Conservation (phyloP, 305 asterid species). For the Plantago coronopus region DNA sequence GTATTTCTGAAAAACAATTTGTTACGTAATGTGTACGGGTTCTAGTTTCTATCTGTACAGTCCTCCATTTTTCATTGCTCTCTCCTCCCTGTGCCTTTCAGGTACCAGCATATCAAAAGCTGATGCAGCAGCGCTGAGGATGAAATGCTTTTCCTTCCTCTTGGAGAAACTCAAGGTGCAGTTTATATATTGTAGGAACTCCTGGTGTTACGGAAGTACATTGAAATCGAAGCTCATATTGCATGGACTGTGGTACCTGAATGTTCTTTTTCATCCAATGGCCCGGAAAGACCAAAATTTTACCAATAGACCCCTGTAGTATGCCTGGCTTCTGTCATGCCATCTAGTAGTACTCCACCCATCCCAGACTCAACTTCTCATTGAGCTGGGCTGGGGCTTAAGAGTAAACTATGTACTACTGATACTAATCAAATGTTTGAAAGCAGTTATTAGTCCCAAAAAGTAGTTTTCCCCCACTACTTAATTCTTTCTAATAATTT, state of each 20-base stretch:
- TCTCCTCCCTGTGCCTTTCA: constrained; percentile 31
- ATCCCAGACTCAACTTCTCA: too few species aligned
- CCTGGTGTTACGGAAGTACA: background rate
- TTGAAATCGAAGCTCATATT: background rate
- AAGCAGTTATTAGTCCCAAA: too few species aligned
- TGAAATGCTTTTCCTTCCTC: constrained; percentile 64
- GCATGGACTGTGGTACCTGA: background rate
- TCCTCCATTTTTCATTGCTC: background rate
- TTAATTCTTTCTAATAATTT: too few species aligned
- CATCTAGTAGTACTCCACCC: too few species aligned
- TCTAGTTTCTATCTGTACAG: background rate
- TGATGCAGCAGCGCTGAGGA: constrained; percentile 71
- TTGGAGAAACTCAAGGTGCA: constrained; percentile 67
- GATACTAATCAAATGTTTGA: too few species aligned
- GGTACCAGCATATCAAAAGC: constrained; percentile 76
- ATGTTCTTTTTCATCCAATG: background rate
- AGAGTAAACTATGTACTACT: too few species aligned
- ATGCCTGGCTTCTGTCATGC: too few species aligned
- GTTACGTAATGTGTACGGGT: background rate
- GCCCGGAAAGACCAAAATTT: too few species aligned
- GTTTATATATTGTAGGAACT: constrained; percentile 1
- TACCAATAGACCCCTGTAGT: too few species aligned
- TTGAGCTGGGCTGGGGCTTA: too few species aligned
- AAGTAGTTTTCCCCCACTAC: too few species aligned
- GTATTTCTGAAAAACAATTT: background rate